Evolutionary conservation across 2,329 filamentous ascomycete genomes (phyloP).

Genomic region (Stagonosporopsis vannaccii): DNA sequence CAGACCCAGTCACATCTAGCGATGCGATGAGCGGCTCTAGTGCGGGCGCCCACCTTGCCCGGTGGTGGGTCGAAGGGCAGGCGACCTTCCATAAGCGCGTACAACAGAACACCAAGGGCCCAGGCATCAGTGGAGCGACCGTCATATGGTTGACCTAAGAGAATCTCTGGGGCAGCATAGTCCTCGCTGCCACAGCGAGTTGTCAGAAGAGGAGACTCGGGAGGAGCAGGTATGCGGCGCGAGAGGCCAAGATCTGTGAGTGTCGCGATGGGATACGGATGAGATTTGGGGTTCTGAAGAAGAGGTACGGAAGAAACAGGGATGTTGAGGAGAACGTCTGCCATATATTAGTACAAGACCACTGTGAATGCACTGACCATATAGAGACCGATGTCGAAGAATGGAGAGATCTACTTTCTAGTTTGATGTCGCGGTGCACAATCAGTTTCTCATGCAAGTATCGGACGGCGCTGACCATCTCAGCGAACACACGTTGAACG

Average conservation of each 20-base stretch:
- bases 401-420: conserved; percentile 77
- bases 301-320: conserved; percentile 71
- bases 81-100: conserved; percentile 90
- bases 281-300: conserved; percentile 71
- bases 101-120: conserved; percentile 92
- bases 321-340: conserved; percentile 91
- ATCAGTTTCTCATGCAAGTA: conserved; percentile 88
- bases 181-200: conserved; percentile 96
- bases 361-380: conserved; percentile 32
- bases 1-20: conserved; percentile 95
- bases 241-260: conserved; percentile 92
- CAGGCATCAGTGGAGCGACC: conserved; percentile 91
- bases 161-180: conserved; percentile 94
- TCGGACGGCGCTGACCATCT: conserved; percentile 82
- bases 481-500: conserved; percentile 85
- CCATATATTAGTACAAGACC: conserved; percentile 38
- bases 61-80: conserved; percentile 92
- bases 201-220: conserved; percentile 84
- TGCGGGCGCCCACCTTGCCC: conserved; percentile 74
- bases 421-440: conserved; percentile 96
- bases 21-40: conserved; percentile 89
- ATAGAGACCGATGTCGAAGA: conserved; percentile 17
- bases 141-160: conserved; percentile 94
- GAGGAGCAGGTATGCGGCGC: conserved; percentile 74
- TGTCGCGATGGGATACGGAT: conserved; percentile 84